Conservation (phyloP, 169 alveolate species). For the Plasmodium yoelii region DNA sequence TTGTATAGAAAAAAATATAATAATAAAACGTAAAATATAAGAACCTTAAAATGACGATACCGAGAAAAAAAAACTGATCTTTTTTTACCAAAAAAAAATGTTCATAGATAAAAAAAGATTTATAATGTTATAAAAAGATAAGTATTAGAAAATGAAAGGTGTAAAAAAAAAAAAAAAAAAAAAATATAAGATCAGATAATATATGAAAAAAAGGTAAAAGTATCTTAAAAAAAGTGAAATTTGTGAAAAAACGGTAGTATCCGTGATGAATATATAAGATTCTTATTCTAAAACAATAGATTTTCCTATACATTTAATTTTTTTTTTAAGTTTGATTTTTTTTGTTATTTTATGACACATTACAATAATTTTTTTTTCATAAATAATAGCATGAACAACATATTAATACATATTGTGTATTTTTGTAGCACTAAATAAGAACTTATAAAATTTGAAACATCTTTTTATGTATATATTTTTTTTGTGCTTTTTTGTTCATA, state of each 20-base stretch:
- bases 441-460: background rate
- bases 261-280: slow-evolving; percentile 5
- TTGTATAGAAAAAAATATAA: no score
- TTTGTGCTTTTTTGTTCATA: slow-evolving; percentile 2
- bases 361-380: slow-evolving; percentile 15
- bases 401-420: background rate
- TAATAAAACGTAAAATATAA: no score
- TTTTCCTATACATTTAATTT: background rate
- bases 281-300: slow-evolving; percentile 6
- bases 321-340: slow-evolving; percentile 16
- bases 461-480: slow-evolving; percentile 10
- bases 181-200: background rate
- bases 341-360: slow-evolving; percentile 20
- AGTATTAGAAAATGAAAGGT: slow-evolving; percentile 11
- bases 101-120: no score
- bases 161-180: slow-evolving; percentile 26
- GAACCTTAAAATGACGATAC: no score
- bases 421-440: slow-evolving; percentile 5
- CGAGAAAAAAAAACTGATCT: no score
- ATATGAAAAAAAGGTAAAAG: slow-evolving; percentile 1
- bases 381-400: background rate
- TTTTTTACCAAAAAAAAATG: no score
- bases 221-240: background rate
- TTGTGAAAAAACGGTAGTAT: slow-evolving; percentile 17
- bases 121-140: background rate